Base-by-base conservation (phyloP, 148 eudicot genomes). In the Rhododendron ferrugineum region DNA sequence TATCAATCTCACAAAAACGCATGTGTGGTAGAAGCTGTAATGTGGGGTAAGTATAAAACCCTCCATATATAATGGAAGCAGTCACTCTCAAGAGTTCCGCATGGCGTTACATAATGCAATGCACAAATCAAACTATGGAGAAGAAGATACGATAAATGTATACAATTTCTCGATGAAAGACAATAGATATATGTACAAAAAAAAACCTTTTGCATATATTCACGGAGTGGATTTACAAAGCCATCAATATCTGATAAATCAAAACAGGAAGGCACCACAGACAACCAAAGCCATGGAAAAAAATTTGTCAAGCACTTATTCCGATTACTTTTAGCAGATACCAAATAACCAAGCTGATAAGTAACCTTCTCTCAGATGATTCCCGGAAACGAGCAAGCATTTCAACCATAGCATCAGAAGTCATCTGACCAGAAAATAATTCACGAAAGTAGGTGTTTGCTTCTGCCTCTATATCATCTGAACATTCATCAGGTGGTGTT, bases 341-440 rank as follows among this genome's bases (percentile, higher is more conserved):
- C 16, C 26, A 58, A 32, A 81, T 81, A 20, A 81, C n/a, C 32
- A 44, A 79, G 37, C 34, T 80, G 6, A 80, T 52, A 34, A 58
- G n/a, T 23, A 9, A 81, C 83, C 73, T 81, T 81, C 47, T 58
- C 15, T 81, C 11, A 4, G 72, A 22, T 20, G 83, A 81, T 37
- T 81, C 73, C 20, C 6, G 40, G 72, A 81, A 81, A 34, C 22
- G 49, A 58, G 49, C 83, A 58, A 81, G 83, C 20, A 81, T 81
- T 58, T 81, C 72, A 81, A 81, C 26, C 44, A 36, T 58, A 36
- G 26, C 49, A 56, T 81, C 83, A 58, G 15, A 22, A 36, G 46
- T 34, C 49, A 81, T 42, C 49, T 4, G 70, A 58, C 72, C 83
- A 81, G 44, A 40, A 40, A 40, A 40, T 40, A 40, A 40, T 40